A percentile compares a stretch with the other conserved stretches of the same genome.
Evolutionary conservation across 179 eudicot genomes (phyloP).

Genomic region (Heliamphora ciliata): DNA sequence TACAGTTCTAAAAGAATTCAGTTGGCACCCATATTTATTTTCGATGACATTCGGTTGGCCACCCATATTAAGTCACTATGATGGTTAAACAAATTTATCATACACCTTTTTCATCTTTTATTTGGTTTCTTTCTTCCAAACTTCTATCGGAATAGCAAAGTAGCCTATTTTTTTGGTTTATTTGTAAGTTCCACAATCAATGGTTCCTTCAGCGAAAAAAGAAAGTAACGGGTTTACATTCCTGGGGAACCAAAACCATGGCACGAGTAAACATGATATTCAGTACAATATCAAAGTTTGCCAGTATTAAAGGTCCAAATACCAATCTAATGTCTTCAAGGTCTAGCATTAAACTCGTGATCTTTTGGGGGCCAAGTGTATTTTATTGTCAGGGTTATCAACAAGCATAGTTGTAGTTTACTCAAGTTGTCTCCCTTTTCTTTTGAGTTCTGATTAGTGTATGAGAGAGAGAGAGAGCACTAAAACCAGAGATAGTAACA

Average conservation of each 20-base stretch:
- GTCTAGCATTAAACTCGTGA: background rate
- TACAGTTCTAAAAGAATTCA: background rate
- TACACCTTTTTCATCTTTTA: background rate
- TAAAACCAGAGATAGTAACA: background rate
- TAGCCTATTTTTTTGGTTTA: background rate
- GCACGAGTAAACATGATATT: background rate
- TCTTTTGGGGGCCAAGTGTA: background rate
- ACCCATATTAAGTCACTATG: background rate
- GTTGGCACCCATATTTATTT: background rate
- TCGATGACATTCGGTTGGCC: no score
- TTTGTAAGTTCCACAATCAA: background rate
- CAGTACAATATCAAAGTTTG: background rate
- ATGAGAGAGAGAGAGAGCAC: no score
- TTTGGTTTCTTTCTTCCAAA: constrained; percentile 2
- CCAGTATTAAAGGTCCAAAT: background rate
- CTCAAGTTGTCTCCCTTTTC: background rate
- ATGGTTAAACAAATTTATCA: background rate
- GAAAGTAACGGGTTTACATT: background rate
- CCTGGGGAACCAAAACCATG: background rate
- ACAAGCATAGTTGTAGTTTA: background rate
- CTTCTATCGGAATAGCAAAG: background rate
- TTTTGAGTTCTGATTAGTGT: background rate
- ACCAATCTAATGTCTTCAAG: background rate
- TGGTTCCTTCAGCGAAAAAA: background rate
- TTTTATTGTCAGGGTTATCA: background rate